Percentiles rank a stretch among this genome's conserved stretches.
These are phyloP conservation scores for Ensete ventricosum DNA, from an alignment of 176 grass and related monocot genomes.

Conservation along the genomic window DNA sequence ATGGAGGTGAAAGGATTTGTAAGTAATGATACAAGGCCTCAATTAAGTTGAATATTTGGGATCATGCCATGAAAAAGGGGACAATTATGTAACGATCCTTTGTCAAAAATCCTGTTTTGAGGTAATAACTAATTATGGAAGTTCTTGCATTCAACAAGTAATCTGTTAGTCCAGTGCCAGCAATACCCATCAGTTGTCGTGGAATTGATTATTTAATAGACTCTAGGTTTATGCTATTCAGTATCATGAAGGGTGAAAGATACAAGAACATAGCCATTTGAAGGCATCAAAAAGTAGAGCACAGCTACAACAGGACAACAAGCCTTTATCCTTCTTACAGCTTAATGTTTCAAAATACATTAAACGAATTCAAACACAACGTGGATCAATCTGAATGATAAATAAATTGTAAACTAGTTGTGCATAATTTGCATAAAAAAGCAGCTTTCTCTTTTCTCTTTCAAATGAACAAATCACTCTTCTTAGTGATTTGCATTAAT, in stretches of 20 bases:
- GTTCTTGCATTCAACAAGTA: not conserved
- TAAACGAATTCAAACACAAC: no score
- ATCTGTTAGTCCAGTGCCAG: not conserved
- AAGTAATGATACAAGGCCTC: no score
- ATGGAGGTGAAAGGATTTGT: no score
- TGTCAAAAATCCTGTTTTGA: not conserved
- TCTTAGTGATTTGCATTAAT: not conserved
- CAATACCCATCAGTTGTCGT: no score
- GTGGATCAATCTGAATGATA: no score
- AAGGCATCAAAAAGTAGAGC: not conserved
- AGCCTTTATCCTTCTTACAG: no score
- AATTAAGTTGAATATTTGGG: no score
- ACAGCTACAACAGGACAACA: not conserved
- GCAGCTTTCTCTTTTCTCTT: not conserved
- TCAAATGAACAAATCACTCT: not conserved
- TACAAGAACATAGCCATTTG: not conserved
- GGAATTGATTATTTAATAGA: no score
- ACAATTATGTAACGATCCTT: no score
- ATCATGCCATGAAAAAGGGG: no score
- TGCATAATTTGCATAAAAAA: not conserved
- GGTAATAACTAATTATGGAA: not conserved
- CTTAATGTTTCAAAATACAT: no score
- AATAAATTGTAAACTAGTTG: no score
- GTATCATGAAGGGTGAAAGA: not conserved
- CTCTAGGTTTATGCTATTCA: not conserved